Evolutionary conservation across 768 basidiomycete species (phyloP).

Genomic region (Boletus vermiculosoides): DNA sequence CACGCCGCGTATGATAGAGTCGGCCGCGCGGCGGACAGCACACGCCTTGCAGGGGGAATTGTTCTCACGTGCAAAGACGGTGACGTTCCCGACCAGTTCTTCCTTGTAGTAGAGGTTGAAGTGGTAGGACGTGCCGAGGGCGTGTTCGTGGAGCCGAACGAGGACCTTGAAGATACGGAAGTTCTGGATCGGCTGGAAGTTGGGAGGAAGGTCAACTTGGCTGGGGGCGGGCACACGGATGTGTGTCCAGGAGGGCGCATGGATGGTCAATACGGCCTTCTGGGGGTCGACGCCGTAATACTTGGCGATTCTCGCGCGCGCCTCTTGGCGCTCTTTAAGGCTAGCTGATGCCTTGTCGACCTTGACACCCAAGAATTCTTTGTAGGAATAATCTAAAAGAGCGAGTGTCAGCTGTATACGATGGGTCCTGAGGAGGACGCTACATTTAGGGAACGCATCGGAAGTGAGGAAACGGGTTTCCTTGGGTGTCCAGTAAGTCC

Average conservation of each 20-base stretch:
- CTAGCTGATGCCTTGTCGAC: conserved; percentile 21
- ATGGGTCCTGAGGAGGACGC: neutral
- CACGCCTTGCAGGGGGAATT: conserved; percentile 28
- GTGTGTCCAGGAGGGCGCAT: conserved; percentile 16
- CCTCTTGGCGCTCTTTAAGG: conserved; percentile 16
- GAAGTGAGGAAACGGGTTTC: conserved; percentile 24
- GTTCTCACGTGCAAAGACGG: conserved; percentile 27
- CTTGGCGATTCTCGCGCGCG: conserved; percentile 21
- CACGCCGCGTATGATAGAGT: conserved; percentile 23
- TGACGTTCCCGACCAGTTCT: conserved; percentile 19
- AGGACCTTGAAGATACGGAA: conserved; percentile 30
- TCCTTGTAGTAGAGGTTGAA: conserved; percentile 21
- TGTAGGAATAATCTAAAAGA: conserved; percentile 28
- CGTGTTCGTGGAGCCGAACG: conserved; percentile 27
- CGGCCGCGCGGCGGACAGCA: conserved; percentile 14
- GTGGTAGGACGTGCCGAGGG: conserved; percentile 23
- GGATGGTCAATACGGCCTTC: neutral
- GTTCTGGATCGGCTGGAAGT: conserved; percentile 16
- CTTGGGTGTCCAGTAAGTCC: conserved; percentile 26
- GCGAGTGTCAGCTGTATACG: neutral
- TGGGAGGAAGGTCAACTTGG: conserved; percentile 10
- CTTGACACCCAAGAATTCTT: conserved; percentile 25
- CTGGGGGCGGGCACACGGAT: conserved; percentile 12
- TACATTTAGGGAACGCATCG: conserved; percentile 25
- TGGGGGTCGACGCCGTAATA: conserved; percentile 28